Base-by-base conservation (phyloP, 371 early-diverging fungal genomes). In the Apophysomyces trapeziformis region DNA sequence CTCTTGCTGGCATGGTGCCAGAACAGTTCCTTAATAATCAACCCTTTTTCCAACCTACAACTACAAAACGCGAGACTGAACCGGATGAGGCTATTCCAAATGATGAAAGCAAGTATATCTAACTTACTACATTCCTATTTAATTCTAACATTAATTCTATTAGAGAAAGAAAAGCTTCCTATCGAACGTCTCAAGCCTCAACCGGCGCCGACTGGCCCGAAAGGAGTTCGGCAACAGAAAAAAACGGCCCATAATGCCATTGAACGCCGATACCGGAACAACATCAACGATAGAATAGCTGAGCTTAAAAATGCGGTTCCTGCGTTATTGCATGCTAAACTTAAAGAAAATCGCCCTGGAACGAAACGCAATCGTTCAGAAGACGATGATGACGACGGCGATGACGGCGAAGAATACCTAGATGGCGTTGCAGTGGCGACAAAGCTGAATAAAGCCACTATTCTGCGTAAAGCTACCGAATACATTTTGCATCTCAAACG, bases 161-260 rank as follows among this genome's bases (percentile, higher is more conserved):
- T 50, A 50, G 54, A 50, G 21, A 50, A 50, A 76, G 76, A 65
- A 43, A 81, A 81, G 69, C 60, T 81, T 4, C 74, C 80, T 5
- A 80, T 80, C 41, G 75, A 80, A 54, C 61, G 80, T 11, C 67
- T 80, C 35, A 80, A 80, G 57, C 60, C 69, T 39, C 63, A 21
- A 65, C 37, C 47, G 65, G 65, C 26, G 59, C 72, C 32, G 57
- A 47, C 45, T 61, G 64, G 14, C 38, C 67, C 32, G 66, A 60
- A 36, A 73, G 58, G 16, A 7, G 74, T 69, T 11, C 68, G 74
- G 21, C 69, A 73, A 26, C 78, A 74, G 16, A 93, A 95, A 74
- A 95, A 95, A 74, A 90, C 92, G 6, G 93, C 95, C 2, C 97
- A 96, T 73, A 96, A 96, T 63, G 95, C 93, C 5, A 95, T 96